phyloP scores from a whole-genome alignment of 345 rosid genomes.

The Eucalyptus polybractea region DNA sequence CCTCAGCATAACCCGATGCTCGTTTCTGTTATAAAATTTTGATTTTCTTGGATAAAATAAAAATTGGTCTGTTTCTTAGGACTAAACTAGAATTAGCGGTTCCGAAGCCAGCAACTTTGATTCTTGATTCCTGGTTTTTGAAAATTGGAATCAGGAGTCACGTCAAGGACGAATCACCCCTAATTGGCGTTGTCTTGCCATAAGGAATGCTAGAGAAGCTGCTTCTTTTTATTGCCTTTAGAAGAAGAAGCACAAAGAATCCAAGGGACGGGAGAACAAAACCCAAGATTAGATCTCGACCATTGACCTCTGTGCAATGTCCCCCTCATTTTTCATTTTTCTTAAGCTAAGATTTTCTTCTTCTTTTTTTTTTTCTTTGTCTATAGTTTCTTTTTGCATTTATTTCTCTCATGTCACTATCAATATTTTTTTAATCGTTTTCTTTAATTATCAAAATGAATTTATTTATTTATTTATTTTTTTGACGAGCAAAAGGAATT shows the following conservation, averaged over 20 bases:
- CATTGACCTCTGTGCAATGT: background rate
- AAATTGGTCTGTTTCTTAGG: background rate
- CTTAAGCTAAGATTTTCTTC: background rate
- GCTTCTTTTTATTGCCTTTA: background rate
- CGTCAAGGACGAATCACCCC: background rate
- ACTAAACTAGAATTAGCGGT: background rate
- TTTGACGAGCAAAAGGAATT: background rate
- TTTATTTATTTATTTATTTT: background rate
- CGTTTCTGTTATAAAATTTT: background rate
- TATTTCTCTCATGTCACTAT: background rate
- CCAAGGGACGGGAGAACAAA: background rate
- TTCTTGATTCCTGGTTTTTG: background rate
- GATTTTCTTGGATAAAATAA: background rate
- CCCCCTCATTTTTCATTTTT: background rate
- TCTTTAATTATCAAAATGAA: background rate
- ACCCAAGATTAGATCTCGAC: background rate
- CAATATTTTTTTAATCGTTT: background rate
- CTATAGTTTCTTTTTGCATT: background rate
- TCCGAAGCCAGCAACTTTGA: background rate
- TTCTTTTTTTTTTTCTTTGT: background rate
- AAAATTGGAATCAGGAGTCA: background rate
- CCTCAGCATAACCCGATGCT: too few relatives aligned
- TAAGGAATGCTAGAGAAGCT: background rate
- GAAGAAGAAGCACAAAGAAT: background rate
- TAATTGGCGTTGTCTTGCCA: accelerated